Base-by-base conservation (phyloP, 2,329 filamentous ascomycete species). In the Ramularia endophylla region DNA sequence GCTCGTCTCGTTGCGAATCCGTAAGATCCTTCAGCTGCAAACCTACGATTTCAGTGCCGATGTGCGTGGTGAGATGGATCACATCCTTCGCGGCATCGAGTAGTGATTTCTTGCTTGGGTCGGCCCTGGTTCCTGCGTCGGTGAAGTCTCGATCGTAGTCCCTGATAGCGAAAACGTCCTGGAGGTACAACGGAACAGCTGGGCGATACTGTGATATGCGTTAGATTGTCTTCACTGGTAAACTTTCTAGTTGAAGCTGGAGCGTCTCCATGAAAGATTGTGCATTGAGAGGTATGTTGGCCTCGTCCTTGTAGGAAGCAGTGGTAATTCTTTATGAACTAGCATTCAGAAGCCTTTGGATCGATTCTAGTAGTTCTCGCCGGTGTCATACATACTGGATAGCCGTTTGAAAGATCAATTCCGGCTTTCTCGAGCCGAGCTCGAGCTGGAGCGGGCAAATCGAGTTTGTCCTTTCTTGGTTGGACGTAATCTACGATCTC, bases 101-200 rank as follows among this genome's bases (percentile, higher is more conserved):
- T 2, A 84, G 66, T 3, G 72, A 70, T 40, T 71, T 80, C 65
- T 84, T 83, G 3, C 73, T 71, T 54, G 77, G 77, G 16, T 44
- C 73, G 27, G 83, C 83, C 30, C 81, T 72, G 2, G 75, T 70
- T 2, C 80, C 80, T 0, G 78, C 73, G 37, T 86, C 82, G 8
- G 74, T 53, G 41, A 83, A 71, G 13, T 66, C 61, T 18, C 72
- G 73, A 47, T 73, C 74, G 43, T 47, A 27, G 58, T 76, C 69
- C 13, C 83, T 68, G 56, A 87, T 81, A 35, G 75, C 76, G 62
- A 77, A 78, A 3, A 81, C 79, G 50, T 87, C 83, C 42, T 87
- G 77, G 0, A 86, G 66, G 51, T 80, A 87, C 1, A 86, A 65
- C 0, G 83, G 83, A 35, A 72, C 72, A 0, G 77, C 73, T 1